Percentiles rank a stretch among this genome's conserved stretches.
These are phyloP conservation scores for Camellia oleifera DNA, from an alignment of 179 eudicot genomes.

Conservation along the genomic window DNA sequence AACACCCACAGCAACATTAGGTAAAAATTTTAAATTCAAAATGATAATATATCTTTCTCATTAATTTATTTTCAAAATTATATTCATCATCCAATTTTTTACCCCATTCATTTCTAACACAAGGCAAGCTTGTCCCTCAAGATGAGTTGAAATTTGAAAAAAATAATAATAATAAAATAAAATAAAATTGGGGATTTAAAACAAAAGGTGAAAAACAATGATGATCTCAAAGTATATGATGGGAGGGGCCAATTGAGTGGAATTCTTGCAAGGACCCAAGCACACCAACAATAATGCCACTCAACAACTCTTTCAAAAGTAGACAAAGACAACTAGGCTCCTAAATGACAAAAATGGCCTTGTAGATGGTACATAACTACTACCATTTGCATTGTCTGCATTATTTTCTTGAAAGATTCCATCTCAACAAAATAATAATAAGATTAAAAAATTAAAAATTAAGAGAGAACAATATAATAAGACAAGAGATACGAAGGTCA, in stretches of 20 bases:
- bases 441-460: constrained; percentile 9
- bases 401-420: constrained; percentile 22
- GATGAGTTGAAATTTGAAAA: neutral
- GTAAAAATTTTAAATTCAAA: too few species aligned
- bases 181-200: neutral
- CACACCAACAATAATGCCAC: constrained; percentile 15
- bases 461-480: constrained; percentile 1
- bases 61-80: neutral
- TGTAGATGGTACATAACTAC: neutral
- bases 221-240: neutral
- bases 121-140: neutral
- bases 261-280: neutral
- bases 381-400: neutral
- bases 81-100: neutral
- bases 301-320: constrained; percentile 12
- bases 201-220: neutral
- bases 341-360: constrained; percentile 13
- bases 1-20: too few species aligned
- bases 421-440: constrained; percentile 1
- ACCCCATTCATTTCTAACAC: neutral
- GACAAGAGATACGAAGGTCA: constrained; percentile 23
- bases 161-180: too few species aligned
- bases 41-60: neutral
- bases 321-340: constrained; percentile 2
- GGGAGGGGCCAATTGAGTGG: constrained; percentile 9